These are phyloP conservation scores for Spathaspora arborariae DNA, from an alignment of 805 yeast genomes.

Conservation along the genomic window DNA sequence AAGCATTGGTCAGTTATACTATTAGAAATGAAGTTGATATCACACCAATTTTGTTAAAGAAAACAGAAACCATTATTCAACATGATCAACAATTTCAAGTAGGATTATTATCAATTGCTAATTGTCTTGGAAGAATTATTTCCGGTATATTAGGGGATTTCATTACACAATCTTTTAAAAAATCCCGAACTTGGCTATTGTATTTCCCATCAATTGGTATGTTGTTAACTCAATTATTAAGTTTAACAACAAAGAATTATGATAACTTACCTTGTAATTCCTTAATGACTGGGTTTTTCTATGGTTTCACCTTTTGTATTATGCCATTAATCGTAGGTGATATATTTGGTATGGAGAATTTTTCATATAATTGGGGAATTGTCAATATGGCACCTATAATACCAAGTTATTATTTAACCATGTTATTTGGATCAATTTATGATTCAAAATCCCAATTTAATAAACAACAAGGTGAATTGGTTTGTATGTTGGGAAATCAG, in stretches of 20 bases:
- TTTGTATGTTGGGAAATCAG: conserved; percentile 28
- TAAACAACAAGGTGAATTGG: conserved; percentile 8
- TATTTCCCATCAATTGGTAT: conserved; percentile 49
- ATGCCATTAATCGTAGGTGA: conserved; percentile 78
- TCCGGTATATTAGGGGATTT: conserved; percentile 66
- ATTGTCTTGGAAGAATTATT: conserved; percentile 60
- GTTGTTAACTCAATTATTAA: conserved; percentile 48
- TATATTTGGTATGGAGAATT: conserved; percentile 61
- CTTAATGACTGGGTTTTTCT: conserved; percentile 60
- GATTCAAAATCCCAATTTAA: conserved; percentile 39
- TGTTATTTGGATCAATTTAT: conserved; percentile 59
- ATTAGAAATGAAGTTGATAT: neutral
- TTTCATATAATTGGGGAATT: conserved; percentile 73
- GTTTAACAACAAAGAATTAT: conserved; percentile 30
- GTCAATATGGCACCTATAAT: conserved; percentile 64
- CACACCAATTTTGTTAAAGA: conserved; percentile 1
- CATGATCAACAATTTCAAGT: conserved; percentile 68
- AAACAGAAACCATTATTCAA: conserved; percentile 33
- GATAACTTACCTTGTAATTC: conserved; percentile 47
- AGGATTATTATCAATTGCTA: conserved; percentile 62
- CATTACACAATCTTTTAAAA: conserved; percentile 41
- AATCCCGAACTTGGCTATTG: conserved; percentile 52
- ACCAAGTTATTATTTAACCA: conserved; percentile 57
- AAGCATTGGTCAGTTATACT: conserved; percentile 13
- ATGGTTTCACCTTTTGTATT: conserved; percentile 70